These are phyloP conservation scores for Puccinia hordei DNA, from an alignment of 1,284 basidiomycete species.

Conservation along the genomic window DNA sequence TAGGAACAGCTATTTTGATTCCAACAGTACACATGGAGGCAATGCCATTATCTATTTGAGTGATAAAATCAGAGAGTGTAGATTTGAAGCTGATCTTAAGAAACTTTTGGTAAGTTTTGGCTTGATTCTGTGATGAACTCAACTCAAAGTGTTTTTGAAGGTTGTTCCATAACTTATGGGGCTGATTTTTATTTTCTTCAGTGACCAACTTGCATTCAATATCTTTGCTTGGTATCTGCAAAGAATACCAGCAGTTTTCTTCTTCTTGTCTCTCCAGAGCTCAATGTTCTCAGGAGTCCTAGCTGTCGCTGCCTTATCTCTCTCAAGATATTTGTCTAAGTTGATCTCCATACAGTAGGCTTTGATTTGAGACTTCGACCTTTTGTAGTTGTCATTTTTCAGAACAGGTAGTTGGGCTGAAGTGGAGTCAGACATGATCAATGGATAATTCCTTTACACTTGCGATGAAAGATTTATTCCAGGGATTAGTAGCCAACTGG, in stretches of 20 bases:
- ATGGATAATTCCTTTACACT: no score
- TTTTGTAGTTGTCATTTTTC: no score
- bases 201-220: no score
- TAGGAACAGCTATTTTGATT: no score
- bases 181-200: neutral
- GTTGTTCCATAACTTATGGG: neutral
- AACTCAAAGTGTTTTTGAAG: neutral
- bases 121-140: neutral
- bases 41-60: neutral
- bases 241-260: no score
- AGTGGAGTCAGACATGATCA: no score
- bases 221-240: no score
- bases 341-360: neutral
- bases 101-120: slow-evolving; percentile 6
- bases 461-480: no score
- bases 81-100: neutral
- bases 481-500: no score
- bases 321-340: neutral
- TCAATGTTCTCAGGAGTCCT: neutral
- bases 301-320: neutral
- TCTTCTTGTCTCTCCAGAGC: neutral
- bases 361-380: neutral
- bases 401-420: no score
- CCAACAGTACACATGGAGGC: neutral
- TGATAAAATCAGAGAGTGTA: neutral